phyloP scores from a whole-genome alignment of 2,329 filamentous ascomycete species.

The Lecanicillium sp. region DNA sequence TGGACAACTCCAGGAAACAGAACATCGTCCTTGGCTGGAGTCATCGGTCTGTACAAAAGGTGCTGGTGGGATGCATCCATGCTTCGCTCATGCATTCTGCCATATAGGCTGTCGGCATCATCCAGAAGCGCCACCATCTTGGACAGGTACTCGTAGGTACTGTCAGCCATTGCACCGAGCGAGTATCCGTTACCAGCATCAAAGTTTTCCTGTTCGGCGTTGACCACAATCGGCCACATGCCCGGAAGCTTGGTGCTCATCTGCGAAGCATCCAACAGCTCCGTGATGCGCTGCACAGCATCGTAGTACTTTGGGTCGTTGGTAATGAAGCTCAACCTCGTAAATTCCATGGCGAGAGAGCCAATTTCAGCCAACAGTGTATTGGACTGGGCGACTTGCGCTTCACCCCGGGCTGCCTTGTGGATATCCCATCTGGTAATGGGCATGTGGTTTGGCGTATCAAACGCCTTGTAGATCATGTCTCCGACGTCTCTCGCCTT shows the following conservation, averaged over 20 bases:
- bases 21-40: constrained; percentile 52
- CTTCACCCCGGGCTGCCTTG: constrained; percentile 16
- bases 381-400: constrained; percentile 10
- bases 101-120: constrained; percentile 51
- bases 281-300: constrained; percentile 61
- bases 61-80: constrained; percentile 53
- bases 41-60: constrained; percentile 64
- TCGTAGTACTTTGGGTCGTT: constrained; percentile 66
- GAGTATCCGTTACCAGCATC: constrained; percentile 32
- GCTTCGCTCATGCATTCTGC: constrained; percentile 53
- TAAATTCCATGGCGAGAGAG: constrained; percentile 65
- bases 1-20: constrained; percentile 45
- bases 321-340: constrained; percentile 61
- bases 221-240: constrained; percentile 62
- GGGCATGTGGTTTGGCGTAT: constrained; percentile 44
- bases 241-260: constrained; percentile 61
- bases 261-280: constrained; percentile 59
- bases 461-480: constrained; percentile 44
- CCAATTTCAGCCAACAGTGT: constrained; percentile 54
- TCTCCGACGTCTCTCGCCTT: constrained; percentile 45
- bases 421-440: constrained; percentile 20
- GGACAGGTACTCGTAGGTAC: constrained; percentile 51
- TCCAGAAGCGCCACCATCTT: constrained; percentile 60
- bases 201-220: constrained; percentile 44
- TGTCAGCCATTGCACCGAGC: constrained; percentile 45